Conservation (phyloP, 1,284 basidiomycete genomes). For the Pterulicium gracile region DNA sequence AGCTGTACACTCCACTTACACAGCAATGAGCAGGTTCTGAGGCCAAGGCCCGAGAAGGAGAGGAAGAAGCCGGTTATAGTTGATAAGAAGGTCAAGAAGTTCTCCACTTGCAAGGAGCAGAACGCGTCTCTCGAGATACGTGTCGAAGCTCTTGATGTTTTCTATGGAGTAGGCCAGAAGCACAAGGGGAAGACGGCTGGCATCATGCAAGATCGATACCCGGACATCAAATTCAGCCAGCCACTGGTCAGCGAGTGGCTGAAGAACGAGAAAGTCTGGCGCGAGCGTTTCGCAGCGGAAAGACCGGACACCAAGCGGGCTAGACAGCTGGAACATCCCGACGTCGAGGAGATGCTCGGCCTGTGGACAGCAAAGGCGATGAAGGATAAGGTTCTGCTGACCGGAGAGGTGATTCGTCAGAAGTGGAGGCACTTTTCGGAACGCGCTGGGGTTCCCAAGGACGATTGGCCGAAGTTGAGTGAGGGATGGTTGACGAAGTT, state of each 20-base stretch:
- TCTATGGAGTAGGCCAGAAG: slow-evolving; percentile 13
- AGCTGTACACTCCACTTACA: slow-evolving; percentile 6
- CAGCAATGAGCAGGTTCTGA: slow-evolving; percentile 5
- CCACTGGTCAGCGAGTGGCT: slow-evolving; percentile 15
- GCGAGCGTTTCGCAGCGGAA: too few relatives aligned
- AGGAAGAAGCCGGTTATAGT: background rate
- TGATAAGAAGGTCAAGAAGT: too few relatives aligned
- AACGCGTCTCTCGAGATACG: slow-evolving; percentile 14
- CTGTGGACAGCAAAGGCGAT: slow-evolving; percentile 22
- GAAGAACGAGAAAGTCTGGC: slow-evolving; percentile 14
- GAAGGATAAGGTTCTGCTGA: slow-evolving; percentile 16
- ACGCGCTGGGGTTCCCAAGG: slow-evolving; percentile 13
- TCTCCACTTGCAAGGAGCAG: slow-evolving; percentile 8
- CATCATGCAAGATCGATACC: slow-evolving; percentile 16
- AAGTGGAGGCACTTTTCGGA: slow-evolving; percentile 19
- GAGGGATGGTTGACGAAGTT: slow-evolving; percentile 20
- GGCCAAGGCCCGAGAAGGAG: background rate
- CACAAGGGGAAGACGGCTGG: slow-evolving; percentile 17
- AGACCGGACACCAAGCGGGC: slow-evolving; percentile 9
- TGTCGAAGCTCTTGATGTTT: slow-evolving; percentile 20
- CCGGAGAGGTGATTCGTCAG: slow-evolving; percentile 17
- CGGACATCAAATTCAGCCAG: slow-evolving; percentile 17
- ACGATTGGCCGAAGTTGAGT: slow-evolving; percentile 18
- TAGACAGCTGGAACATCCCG: slow-evolving; percentile 18
- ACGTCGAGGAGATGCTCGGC: slow-evolving; percentile 21